These are phyloP conservation scores for Candida nemodendra DNA, from an alignment of 805 yeast genomes.

Conservation along the genomic window DNA sequence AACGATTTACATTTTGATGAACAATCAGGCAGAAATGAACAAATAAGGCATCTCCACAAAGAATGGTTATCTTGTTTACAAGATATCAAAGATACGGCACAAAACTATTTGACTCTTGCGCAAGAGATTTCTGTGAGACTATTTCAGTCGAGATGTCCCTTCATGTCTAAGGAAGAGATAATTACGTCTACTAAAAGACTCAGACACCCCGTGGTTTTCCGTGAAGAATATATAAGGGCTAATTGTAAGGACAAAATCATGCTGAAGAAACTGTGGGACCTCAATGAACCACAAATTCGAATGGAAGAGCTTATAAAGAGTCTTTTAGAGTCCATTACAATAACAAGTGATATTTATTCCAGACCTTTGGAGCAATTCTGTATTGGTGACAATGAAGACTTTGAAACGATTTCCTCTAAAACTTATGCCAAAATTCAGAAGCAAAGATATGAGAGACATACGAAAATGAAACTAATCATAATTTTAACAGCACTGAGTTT, in stretches of 20 bases:
- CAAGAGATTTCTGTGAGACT: no score
- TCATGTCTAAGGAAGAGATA: slow-evolving; percentile 1
- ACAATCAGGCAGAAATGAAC: no score
- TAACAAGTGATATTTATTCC: not conserved
- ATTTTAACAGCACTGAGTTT: no score
- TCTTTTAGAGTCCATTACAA: not conserved
- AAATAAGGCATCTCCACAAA: no score
- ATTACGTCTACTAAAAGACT: not conserved
- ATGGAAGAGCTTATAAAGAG: not conserved
- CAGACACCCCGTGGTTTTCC: not conserved
- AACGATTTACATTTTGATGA: no score
- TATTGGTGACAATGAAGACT: no score
- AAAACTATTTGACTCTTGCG: not conserved
- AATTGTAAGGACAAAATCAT: not conserved
- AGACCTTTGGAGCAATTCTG: slow-evolving; percentile 1
- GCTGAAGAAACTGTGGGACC: not conserved
- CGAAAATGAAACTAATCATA: no score
- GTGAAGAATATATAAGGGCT: not conserved
- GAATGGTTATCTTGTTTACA: slow-evolving; percentile 1
- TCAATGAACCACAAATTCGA: not conserved
- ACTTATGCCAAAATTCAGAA: no score
- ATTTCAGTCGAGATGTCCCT: slow-evolving; percentile 1
- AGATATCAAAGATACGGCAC: slow-evolving; percentile 1
- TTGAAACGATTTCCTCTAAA: no score
- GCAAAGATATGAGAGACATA: no score